Conservation (phyloP, 768 basidiomycete genomes). For the Hysterangium stoloniferum region DNA sequence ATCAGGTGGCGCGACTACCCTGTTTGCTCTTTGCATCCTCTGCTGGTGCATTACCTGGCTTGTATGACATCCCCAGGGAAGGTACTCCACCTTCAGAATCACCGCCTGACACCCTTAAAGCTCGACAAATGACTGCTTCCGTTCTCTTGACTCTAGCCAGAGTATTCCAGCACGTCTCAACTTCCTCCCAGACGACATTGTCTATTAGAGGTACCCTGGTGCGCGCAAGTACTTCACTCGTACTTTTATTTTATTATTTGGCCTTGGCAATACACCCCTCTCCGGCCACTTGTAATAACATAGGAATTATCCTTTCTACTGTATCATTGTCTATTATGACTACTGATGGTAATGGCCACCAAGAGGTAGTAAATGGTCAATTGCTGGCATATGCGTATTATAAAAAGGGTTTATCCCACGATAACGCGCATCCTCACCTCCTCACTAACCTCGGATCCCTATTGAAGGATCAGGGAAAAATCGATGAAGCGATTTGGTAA, state of each 20-base stretch:
- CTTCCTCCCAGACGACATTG: slow-evolving; percentile 22
- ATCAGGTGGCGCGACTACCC: slow-evolving; percentile 30
- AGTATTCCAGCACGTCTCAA: slow-evolving; percentile 30
- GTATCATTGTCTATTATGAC: slow-evolving; percentile 20
- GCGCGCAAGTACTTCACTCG: slow-evolving; percentile 29
- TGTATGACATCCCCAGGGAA: slow-evolving; percentile 19
- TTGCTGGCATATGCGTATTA: slow-evolving; percentile 39
- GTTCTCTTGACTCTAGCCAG: slow-evolving; percentile 40
- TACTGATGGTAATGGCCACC: slow-evolving; percentile 13
- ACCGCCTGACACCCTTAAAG: slow-evolving; percentile 20
- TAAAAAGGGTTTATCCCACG: slow-evolving; percentile 34
- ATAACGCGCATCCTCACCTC: slow-evolving; percentile 40
- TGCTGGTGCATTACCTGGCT: slow-evolving; percentile 26
- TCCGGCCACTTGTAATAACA: slow-evolving; percentile 41
- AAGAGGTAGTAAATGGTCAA: slow-evolving; percentile 22
- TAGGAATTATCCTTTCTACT: slow-evolving; percentile 39
- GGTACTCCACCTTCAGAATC: slow-evolving; percentile 4
- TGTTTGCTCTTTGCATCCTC: slow-evolving; percentile 30
- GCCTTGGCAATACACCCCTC: slow-evolving; percentile 37
- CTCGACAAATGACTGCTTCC: slow-evolving; percentile 30
- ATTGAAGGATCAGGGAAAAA: slow-evolving; percentile 39
- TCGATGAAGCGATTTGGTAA: slow-evolving; percentile 35
- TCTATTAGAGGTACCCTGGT: slow-evolving; percentile 17
- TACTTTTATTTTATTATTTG: slow-evolving; percentile 41
- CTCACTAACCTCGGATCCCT: slow-evolving; percentile 45